Evolutionary conservation across 768 basidiomycete species (phyloP), one percentile per base, ranked within the genome.

Genomic region (Mycena leptocephala): DNA sequence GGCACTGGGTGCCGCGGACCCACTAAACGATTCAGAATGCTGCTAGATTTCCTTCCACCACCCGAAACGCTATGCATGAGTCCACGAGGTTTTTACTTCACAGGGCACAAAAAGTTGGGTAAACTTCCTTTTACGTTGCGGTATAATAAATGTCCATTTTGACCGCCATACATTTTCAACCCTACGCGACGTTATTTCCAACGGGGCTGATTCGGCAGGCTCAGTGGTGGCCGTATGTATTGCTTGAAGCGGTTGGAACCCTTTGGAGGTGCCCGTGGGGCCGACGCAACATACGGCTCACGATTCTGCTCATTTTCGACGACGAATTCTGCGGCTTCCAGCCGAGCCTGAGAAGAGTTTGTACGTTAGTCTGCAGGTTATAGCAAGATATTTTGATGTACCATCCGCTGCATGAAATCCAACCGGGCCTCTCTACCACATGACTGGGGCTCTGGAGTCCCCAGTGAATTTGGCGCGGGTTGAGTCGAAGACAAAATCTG

Each of bases 401-500:
- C 62, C 41, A 41, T 26, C 11, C 62, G 24, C 62, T 64, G 41
- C 62, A 64, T 46, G 28, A 41, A 46, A 10, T 16, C 26, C 1
- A 64, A 43, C 28, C 62, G 39, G 10, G 26, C 62, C 16, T 64
- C 58, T 51, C 32, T 46, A 32, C 77, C 37, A 66, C 80, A 81
- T 4, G 51, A 74, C 33, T 33, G 32, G 33, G 33, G 18, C 8
- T 37, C 37, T 7, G 20, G 28, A 11, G 14, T 35, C 41, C 18
- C 24, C 41, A 46, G 22, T 61, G 30, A 77, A 77, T 32, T 39
- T 64, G 26, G 79, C 76, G 24, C 77, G 75, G 9, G 35, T 32
- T 14, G 72, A 56, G 67, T 64, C 35, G 48, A 77, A 79, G 16
- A 82, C 70, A 51, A 81, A 81, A 41, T 82, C 80, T 16, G 73